These are phyloP conservation scores for Penicillium sp. DNA, from an alignment of 2,329 filamentous ascomycete species.

Conservation along the genomic window DNA sequence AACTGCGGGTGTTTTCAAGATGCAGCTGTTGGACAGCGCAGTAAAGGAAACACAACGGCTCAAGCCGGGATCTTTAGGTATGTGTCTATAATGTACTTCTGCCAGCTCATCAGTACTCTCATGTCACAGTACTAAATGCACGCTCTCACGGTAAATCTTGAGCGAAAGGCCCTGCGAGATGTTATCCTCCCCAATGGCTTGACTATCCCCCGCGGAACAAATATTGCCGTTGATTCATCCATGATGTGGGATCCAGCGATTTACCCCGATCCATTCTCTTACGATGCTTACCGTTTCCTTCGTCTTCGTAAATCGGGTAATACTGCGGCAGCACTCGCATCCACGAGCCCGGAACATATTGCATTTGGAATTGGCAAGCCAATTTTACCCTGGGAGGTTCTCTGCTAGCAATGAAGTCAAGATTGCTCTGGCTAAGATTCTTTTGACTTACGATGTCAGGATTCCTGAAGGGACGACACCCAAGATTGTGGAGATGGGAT, in stretches of 20 bases:
- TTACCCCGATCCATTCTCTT: not conserved
- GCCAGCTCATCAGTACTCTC: not conserved
- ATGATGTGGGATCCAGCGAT: not conserved
- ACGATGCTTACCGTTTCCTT: not conserved
- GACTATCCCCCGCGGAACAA: not conserved
- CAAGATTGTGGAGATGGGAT: not conserved
- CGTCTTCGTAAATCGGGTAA: not conserved
- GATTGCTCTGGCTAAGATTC: constrained; percentile 14
- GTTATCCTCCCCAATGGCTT: not conserved
- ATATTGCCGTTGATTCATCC: not conserved
- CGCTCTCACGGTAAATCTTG: not conserved
- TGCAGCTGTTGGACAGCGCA: constrained; percentile 23
- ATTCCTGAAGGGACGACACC: not conserved
- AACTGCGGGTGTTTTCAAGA: constrained; percentile 17
- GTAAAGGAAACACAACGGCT: constrained; percentile 19
- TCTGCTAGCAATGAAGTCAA: constrained; percentile 32
- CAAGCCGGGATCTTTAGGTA: constrained; percentile 9
- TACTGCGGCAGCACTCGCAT: not conserved
- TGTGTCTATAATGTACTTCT: not conserved
- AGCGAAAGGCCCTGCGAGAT: not conserved
- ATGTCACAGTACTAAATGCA: not conserved
- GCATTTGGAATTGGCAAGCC: constrained; percentile 29
- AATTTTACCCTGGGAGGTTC: constrained; percentile 31
- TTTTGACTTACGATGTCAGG: not conserved
- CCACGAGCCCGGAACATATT: constrained; percentile 3